phyloP scores from a whole-genome alignment of 495 filamentous ascomycete genomes.

The Xylaria cubensis region DNA sequence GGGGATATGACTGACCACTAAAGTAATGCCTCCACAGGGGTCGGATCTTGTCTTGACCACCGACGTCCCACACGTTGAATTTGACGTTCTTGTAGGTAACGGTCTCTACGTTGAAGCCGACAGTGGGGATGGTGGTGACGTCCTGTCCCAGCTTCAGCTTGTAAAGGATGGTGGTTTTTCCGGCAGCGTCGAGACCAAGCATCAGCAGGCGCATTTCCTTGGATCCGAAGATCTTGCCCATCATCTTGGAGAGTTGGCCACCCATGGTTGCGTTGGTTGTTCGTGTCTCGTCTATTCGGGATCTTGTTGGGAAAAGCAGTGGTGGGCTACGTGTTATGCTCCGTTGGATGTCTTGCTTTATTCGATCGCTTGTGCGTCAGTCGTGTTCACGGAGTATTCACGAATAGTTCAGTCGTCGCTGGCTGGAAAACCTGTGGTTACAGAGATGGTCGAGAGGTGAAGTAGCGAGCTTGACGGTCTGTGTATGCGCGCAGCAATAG shows the following conservation, averaged over 20 bases:
- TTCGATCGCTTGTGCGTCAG: neutral
- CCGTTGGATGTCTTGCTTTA: neutral
- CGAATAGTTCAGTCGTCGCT: neutral
- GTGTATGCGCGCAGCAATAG: neutral
- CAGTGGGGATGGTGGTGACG: slow-evolving; percentile 98
- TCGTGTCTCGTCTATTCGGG: neutral
- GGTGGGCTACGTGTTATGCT: neutral
- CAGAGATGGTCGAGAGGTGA: neutral
- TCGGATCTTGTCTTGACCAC: slow-evolving; percentile 98
- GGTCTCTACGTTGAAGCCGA: slow-evolving; percentile 99
- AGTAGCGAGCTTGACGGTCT: neutral
- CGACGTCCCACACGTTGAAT: slow-evolving; percentile 99
- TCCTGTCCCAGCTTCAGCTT: slow-evolving; percentile 98
- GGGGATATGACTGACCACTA: slow-evolving; percentile 68
- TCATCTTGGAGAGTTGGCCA: slow-evolving; percentile 82
- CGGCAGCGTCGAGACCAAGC: slow-evolving; percentile 95
- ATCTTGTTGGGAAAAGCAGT: neutral
- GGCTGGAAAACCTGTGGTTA: neutral
- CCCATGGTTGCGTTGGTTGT: slow-evolving; percentile 65
- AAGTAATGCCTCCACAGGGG: slow-evolving; percentile 99
- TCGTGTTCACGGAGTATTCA: neutral
- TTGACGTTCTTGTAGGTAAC: slow-evolving; percentile 99
- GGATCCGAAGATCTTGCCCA: slow-evolving; percentile 97
- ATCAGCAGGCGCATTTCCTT: slow-evolving; percentile 99
- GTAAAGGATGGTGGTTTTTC: slow-evolving; percentile 99